These are phyloP conservation scores for Xylariaceae sp. DNA, from an alignment of 2,329 filamentous ascomycete genomes.

Conservation along the genomic window DNA sequence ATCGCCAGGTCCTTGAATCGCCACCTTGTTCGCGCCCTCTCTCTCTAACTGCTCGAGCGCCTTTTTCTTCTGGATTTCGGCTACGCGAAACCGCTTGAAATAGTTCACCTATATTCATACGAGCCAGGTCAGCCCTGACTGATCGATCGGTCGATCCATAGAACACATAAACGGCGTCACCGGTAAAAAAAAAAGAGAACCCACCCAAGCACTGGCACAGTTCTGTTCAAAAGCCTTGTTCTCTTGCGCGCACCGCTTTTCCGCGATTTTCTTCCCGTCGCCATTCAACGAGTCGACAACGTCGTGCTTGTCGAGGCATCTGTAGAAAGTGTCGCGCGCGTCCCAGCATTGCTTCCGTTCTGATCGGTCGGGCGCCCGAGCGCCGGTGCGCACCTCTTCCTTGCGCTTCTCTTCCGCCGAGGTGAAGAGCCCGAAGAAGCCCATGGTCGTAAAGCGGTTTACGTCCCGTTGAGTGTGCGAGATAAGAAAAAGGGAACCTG, in stretches of 20 bases:
- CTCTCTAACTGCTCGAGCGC: conserved; percentile 74
- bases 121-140: conserved; percentile 1
- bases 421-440: conserved; percentile 49
- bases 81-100: conserved; percentile 95
- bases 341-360: conserved; percentile 88
- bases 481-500: neutral
- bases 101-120: conserved; percentile 89
- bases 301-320: conserved; percentile 78
- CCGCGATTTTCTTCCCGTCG: conserved; percentile 56
- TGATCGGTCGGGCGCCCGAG: conserved; percentile 79
- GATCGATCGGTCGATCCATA: too few relatives aligned
- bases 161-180: neutral
- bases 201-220: conserved; percentile 88
- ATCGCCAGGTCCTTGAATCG: conserved; percentile 20
- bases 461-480: neutral
- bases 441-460: conserved; percentile 44
- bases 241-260: conserved; percentile 61
- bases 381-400: conserved; percentile 57
- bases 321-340: conserved; percentile 84
- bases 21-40: conserved; percentile 61
- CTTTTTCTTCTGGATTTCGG: conserved; percentile 83
- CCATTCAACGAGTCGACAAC: conserved; percentile 73
- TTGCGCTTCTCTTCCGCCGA: conserved; percentile 50
- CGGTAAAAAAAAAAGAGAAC: too few relatives aligned
- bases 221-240: conserved; percentile 74